These are phyloP conservation scores for Pharnaceum exiguum DNA, from an alignment of 148 eudicot species.

Conservation along the genomic window DNA sequence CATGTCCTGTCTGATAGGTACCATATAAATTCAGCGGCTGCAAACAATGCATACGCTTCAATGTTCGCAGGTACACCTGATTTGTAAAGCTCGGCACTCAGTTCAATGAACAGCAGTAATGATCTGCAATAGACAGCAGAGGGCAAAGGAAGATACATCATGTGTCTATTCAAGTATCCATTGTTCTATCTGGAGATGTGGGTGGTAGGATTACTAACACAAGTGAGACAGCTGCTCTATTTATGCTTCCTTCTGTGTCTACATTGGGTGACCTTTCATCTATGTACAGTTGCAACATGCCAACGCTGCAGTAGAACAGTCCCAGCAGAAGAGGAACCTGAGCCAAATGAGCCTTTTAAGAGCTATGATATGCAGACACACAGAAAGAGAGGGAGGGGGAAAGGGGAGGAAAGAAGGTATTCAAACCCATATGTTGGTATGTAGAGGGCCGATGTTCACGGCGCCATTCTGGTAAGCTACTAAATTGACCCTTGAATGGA, in stretches of 20 bases:
- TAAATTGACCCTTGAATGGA: constrained; percentile 72
- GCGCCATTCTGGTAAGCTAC: constrained; percentile 67
- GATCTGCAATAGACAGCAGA: constrained; percentile 37
- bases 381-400: not conserved
- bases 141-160: not conserved
- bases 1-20: constrained; percentile 43
- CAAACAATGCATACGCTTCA: constrained; percentile 76
- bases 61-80: constrained; percentile 66
- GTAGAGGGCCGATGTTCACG: constrained; percentile 72
- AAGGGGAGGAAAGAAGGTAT: no score
- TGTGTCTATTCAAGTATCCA: not conserved
- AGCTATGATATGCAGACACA: not conserved
- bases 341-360: not conserved
- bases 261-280: constrained; percentile 42
- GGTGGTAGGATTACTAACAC: constrained; percentile 32
- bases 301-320: constrained; percentile 60
- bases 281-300: constrained; percentile 56
- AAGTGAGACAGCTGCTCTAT: constrained; percentile 46
- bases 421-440: constrained; percentile 73
- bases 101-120: constrained; percentile 51
- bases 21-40: constrained; percentile 72
- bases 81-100: constrained; percentile 78
- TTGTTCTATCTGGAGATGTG: not conserved
- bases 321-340: constrained; percentile 84
- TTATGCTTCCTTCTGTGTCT: constrained; percentile 21